These are phyloP conservation scores for Phytophthora pinifolia DNA, from an alignment of 352 stramenopile genomes.

Conservation along the genomic window DNA sequence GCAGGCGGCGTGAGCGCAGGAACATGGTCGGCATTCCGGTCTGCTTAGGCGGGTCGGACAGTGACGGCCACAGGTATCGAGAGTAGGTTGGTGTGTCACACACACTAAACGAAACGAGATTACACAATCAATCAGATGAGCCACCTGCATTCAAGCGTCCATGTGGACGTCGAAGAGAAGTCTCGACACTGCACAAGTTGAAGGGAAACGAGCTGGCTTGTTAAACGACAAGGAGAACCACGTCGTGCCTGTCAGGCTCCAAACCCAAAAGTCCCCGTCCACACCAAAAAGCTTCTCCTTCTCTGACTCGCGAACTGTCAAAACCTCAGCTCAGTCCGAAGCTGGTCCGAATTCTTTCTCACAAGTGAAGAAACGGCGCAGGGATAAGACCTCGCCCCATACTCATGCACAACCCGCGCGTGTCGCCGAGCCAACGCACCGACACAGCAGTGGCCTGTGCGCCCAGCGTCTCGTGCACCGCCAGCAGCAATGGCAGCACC, in stretches of 20 bases:
- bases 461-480: conserved; percentile 7
- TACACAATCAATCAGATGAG: no score
- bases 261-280: no score
- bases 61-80: background rate
- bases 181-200: no score
- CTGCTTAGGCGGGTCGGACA: background rate
- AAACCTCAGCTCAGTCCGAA: conserved; percentile 12
- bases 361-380: conserved; percentile 14
- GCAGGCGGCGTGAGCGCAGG: conserved; percentile 27
- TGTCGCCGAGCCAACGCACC: conserved; percentile 10
- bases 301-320: conserved; percentile 16
- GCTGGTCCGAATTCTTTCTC: conserved; percentile 10
- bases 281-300: conserved; percentile 1
- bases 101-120: background rate
- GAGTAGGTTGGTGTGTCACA: background rate
- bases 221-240: no score
- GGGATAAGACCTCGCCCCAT: conserved; percentile 5
- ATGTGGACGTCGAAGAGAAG: no score
- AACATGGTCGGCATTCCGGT: conserved; percentile 9
- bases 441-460: background rate
- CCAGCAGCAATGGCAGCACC: conserved; percentile 6
- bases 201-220: no score
- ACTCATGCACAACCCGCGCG: conserved; percentile 14
- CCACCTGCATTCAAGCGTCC: no score
- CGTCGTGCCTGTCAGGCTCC: no score